Base-by-base conservation (phyloP, 805 yeast genomes). In the Cyberlindnera saturnus region DNA sequence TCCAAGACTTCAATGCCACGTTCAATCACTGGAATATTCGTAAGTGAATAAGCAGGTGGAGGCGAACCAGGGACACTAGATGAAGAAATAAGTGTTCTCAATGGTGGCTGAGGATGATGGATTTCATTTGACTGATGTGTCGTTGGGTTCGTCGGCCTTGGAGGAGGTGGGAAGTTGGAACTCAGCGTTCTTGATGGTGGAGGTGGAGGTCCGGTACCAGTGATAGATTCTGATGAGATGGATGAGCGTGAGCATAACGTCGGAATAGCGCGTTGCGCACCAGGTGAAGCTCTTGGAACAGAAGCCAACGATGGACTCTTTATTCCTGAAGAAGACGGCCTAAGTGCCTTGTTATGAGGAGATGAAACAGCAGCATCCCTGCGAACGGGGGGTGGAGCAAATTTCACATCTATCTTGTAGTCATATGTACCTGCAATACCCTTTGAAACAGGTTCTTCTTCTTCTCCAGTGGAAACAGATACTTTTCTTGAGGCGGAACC, bases 301-400 rank as follows among this genome's bases (percentile, higher is more conserved):
- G 29, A 19, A 19, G 37, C 19, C 29, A 20, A 15, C 16, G 36
- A 33, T 15, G 15, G 15, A 15, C 19, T 17, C 36, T 15, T 13
- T 17, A 18, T 15, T 16, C 19, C n/a, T 5, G 17, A 15, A 34
- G 37, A 5, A 13, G 37, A n/a, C 5, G 6, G n/a, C 20, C 20
- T 26, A 5, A 20, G 3, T 18, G 41, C 13, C 4, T 28, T 36
- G 37, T 8, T 7, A 31, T 13, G 26, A 18, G 28, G 26, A 15
- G 30, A 10, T 20, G 20, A 4, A n/a, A n/a, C 16, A 17, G 32
- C 23, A 28, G n/a, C 8, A 15, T 15, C 33, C 8, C 33, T 11
- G 19, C 59, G 66, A n/a, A 44, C 52, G 42, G 68, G 68, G 8
- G 69, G 69, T 8, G 69, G 66, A 18, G 61, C 62, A 53, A 61